A percentile compares a stretch with the other conserved stretches of the same genome.
These are phyloP conservation scores for Candida vaughaniae DNA, from an alignment of 805 yeast genomes.

Conservation along the genomic window DNA sequence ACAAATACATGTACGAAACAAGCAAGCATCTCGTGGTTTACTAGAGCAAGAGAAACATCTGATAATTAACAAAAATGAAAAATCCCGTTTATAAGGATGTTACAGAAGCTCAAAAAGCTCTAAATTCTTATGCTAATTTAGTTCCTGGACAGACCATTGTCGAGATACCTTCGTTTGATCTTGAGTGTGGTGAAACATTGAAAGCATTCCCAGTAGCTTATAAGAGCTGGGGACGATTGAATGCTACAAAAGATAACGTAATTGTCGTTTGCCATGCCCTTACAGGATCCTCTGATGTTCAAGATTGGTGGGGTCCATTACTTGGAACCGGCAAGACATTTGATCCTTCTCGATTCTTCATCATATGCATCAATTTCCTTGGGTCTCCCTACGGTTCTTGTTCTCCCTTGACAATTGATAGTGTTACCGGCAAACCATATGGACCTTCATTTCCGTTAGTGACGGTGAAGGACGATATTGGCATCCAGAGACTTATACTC, in stretches of 20 bases:
- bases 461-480: slow-evolving; percentile 90
- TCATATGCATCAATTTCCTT: slow-evolving; percentile 85
- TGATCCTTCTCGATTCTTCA: slow-evolving; percentile 84
- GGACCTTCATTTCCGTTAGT: slow-evolving; percentile 96
- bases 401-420: slow-evolving; percentile 82
- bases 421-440: slow-evolving; percentile 70
- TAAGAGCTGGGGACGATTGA: slow-evolving; percentile 91
- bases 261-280: slow-evolving; percentile 94
- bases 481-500: slow-evolving; percentile 70
- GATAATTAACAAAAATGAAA: not conserved
- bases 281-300: slow-evolving; percentile 92
- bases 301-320: slow-evolving; percentile 99
- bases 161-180: slow-evolving; percentile 65
- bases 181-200: slow-evolving; percentile 81
- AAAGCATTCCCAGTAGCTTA: slow-evolving; percentile 85
- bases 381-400: slow-evolving; percentile 97
- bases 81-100: slow-evolving; percentile 35
- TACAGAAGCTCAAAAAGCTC: slow-evolving; percentile 43
- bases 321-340: slow-evolving; percentile 84
- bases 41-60: slow-evolving; percentile 7
- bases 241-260: slow-evolving; percentile 67
- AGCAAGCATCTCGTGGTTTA: slow-evolving; percentile 20
- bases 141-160: slow-evolving; percentile 79
- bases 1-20: slow-evolving; percentile 14
- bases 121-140: slow-evolving; percentile 67